Evolutionary conservation across 495 filamentous ascomycete genomes (phyloP), one percentile per base, ranked within the genome.

Genomic region (Penicillium antarcticum): DNA sequence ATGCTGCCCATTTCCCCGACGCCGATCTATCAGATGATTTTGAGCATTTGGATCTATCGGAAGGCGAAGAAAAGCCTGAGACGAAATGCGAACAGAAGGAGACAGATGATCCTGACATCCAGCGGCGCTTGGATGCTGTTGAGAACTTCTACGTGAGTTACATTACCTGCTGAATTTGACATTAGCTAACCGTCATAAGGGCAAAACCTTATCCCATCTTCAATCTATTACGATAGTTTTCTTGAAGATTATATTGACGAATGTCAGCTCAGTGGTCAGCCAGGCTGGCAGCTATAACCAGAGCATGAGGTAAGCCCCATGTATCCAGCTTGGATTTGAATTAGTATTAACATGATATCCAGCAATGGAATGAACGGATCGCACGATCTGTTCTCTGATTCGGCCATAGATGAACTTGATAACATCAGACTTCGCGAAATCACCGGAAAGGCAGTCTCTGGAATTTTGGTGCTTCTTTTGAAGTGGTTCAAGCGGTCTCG

Each of bases 401-500:
- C 70, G 17, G 72, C 72, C 2, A 66, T 81, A 26, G 89, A 91
- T 39, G 89, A 96, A 51, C 68, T 94, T 5, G 90, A 97, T 68
- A 85, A 84, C 34, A 75, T 87, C 23, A 80, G 94, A 37, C 79
- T 82, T 26, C 80, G 91, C 36, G 94, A 98, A 62, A 94, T 97
- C 45, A 85, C 86, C 14, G 83, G 83, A 23, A 98, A 98, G 69
- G 92, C 92, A 3, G 85, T 96, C 6, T 92, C 90, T 32, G 92
- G 87, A 0, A 85, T 91, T 51, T 68, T 97, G 37, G 69, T 97
- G 29, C 80, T 95, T 23, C 64, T 98, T 19, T 66, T 97, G 46
- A 97, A 97, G 71, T 98, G 94, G 94, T 89, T 97, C 63, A 95
- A 96, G 67, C 76, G 92, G 55, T 96, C 90, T 52, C 92, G 92